Evolutionary conservation across 2,329 filamentous ascomycete genomes (phyloP), one percentile per base, ranked within the genome.

Genomic region (Fusarium guadeloupense): DNA sequence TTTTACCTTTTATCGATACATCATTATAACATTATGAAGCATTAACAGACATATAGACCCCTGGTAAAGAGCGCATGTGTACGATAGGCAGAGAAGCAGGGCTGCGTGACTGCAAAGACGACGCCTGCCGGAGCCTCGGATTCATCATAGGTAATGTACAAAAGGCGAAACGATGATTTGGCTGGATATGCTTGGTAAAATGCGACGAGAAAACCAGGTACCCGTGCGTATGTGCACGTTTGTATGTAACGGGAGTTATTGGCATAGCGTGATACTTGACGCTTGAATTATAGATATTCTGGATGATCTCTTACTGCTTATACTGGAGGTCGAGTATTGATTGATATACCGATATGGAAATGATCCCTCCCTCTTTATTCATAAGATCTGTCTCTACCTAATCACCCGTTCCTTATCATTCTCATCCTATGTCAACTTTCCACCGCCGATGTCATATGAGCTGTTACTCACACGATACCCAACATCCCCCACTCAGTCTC

Each of bases 391-490:
- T 28, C 34, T 19, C 17, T 10, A 20, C 30, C n/a, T 19, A 13
- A 5, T 4, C 6, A 13, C 4, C 4, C 10, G 12, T 7, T 30
- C 33, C 26, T 35, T n/a, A 10, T 19, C 7, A 9, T 31, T 6
- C 4, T 7, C 19, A n/a, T 28, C 34, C 17, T 23, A 10, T 23
- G n/a, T n/a, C 33, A 9, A 25, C 23, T 5, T 20, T 62, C 45
- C 31, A 54, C 57, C 56, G 56, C 47, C 54, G 46, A 54, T 39
- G 44, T 42, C 38, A 21, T 33, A 47, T 66, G 59, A 66, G 46
- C 50, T 65, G 64, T 66, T 63, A 19, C 60, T 59, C 60, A 56
- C 56, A 54, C 47, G 64, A 66, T 47, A 7, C 40, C 31, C 16
- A 28, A 46, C 30, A 28, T 42, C 42, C n/a, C 35, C 54, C 49